Base-by-base conservation (phyloP, 345 rosid genomes). In the Citrus medica region DNA sequence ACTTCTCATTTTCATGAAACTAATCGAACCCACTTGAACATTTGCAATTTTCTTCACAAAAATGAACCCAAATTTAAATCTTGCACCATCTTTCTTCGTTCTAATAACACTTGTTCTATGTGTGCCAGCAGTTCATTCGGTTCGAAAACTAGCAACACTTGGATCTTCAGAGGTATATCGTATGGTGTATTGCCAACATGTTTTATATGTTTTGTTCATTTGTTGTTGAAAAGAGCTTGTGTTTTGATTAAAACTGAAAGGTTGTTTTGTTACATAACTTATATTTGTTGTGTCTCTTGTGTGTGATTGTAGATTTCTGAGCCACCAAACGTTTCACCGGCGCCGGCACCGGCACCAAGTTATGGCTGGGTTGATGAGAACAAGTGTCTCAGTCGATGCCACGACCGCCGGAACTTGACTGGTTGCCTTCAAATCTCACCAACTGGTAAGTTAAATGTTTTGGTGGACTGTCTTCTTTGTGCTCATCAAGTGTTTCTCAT, bases 361-460 rank as follows among this genome's bases (percentile, higher is more conserved):
- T 22, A 14, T 27, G 42, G 66, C 4, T 53, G 21, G 12, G 9
- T 71, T 53, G 61, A 53, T 53, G 62, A 19, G 27, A 30, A 53
- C 0, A 30, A 55, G 74, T 71, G 74, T 30, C 10, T 32, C 4
- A 3, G 25, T 30, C 1, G n/a, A n/a, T 81, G 84, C 46, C 64
- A 19, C n/a, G 72, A 37, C 60, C 16, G 0, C 2, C 35, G 19
- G 17, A 73, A 12, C 35, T 63, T 81, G 46, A 60, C 71, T 71
- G 78, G 76, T 6, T 77, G 84, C 58, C 30, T 81, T 68, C 27
- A 73, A 51, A 10, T 63, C 48, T 73, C 81, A 0, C 22, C 71
- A 13, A n/a, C 27, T 3, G 67, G 84, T 81, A 51, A 59, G 33
- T 48, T 64, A 2, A 27, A 27, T 40, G 4, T 59, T 38, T 24